Evolutionary conservation across 257 asterid genomes (phyloP).

Genomic region (Apocynum venetum): DNA sequence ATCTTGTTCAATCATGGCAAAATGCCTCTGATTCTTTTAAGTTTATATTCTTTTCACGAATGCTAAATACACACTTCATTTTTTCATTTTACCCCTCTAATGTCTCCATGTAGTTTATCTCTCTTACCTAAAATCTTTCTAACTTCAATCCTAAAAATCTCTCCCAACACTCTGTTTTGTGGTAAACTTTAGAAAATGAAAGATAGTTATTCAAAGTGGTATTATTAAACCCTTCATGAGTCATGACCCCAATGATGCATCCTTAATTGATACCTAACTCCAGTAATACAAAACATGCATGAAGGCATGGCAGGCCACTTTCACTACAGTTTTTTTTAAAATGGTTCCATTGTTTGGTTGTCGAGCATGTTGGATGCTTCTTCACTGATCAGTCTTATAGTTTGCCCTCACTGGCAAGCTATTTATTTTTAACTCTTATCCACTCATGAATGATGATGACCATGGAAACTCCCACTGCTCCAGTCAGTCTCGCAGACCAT

Average conservation of each 20-base stretch:
- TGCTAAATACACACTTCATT: too few species aligned
- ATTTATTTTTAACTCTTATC: neutral
- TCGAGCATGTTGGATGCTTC: slow-evolving; percentile 18
- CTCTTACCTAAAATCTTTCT: too few species aligned
- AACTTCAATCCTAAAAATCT: too few species aligned
- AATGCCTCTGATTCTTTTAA: too few species aligned
- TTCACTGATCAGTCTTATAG: neutral
- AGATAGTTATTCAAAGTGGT: too few species aligned
- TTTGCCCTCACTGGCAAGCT: neutral
- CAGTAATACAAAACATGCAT: neutral
- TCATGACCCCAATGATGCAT: neutral
- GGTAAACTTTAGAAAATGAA: too few species aligned
- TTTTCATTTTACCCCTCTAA: too few species aligned
- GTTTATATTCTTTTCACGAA: too few species aligned
- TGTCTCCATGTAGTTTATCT: too few species aligned
- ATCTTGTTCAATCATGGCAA: too few species aligned
- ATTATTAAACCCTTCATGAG: too few species aligned
- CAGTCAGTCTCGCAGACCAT: neutral
- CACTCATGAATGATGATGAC: neutral
- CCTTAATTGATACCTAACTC: neutral
- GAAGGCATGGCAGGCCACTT: neutral
- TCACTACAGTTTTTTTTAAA: neutral
- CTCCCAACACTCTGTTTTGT: too few species aligned
- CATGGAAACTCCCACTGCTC: neutral
- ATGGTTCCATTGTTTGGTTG: neutral